Conservation (phyloP, 805 yeast genomes). For the Metschnikowia gelsemii region DNA sequence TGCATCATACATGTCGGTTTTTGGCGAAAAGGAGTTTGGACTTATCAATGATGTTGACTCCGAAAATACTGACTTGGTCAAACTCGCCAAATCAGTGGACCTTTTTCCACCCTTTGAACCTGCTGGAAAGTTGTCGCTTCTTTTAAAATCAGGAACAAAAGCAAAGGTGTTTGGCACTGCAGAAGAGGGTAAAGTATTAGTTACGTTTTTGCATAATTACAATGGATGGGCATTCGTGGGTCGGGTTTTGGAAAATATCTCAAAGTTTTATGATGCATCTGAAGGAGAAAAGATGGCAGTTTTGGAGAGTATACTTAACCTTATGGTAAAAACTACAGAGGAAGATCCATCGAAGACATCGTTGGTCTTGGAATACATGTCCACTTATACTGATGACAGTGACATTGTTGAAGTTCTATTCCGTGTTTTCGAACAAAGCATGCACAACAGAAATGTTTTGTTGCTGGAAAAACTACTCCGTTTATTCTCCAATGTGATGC, state of each 20-base stretch:
- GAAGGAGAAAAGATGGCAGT: constrained; percentile 40
- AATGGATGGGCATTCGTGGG: constrained; percentile 91
- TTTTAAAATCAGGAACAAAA: constrained; percentile 51
- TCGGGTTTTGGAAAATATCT: constrained; percentile 65
- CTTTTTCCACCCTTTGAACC: constrained; percentile 59
- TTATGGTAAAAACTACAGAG: constrained; percentile 39
- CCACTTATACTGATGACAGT: constrained; percentile 49
- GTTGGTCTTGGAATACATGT: constrained; percentile 40
- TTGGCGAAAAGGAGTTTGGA: constrained; percentile 39
- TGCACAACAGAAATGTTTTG: constrained; percentile 52
- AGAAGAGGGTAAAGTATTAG: constrained; percentile 37
- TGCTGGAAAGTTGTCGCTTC: constrained; percentile 44
- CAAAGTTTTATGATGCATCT: constrained; percentile 37
- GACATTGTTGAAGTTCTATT: constrained; percentile 63
- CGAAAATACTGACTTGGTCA: constrained; percentile 51
- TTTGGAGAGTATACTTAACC: constrained; percentile 42
- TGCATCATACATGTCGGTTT: constrained; percentile 58
- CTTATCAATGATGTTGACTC: constrained; percentile 48
- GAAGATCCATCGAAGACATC: constrained; percentile 4
- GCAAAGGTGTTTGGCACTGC: constrained; percentile 66
- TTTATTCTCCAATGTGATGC: constrained; percentile 49
- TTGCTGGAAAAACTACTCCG: constrained; percentile 47
- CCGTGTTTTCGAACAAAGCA: constrained; percentile 64
- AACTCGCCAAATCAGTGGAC: constrained; percentile 47
- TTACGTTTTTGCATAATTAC: constrained; percentile 68